Conservation (phyloP, 345 rosid species). For the Acer negundo region DNA sequence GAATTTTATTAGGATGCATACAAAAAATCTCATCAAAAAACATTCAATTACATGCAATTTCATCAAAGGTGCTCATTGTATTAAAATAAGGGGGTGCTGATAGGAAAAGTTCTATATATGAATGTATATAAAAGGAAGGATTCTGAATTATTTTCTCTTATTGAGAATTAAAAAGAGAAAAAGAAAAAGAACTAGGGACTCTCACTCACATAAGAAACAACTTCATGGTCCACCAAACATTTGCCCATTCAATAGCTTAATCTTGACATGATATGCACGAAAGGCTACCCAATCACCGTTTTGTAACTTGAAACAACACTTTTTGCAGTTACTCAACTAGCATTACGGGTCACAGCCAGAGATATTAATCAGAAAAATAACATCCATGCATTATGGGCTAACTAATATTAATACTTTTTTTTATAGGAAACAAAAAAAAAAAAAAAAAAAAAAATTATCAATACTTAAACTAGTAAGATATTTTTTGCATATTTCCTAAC, state of each 20-base stretch:
- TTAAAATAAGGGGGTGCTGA: no score
- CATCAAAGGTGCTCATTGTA: no score
- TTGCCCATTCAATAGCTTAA: background rate
- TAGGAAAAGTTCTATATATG: no score
- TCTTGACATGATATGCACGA: background rate
- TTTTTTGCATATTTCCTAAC: background rate
- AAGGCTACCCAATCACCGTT: background rate
- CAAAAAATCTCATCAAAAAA: no score
- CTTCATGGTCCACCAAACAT: background rate
- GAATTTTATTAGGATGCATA: no score
- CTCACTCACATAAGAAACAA: background rate
- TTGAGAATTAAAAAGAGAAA: no score
- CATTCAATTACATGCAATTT: no score
- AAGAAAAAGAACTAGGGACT: background rate
- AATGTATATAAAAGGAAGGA: background rate
- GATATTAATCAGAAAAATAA: conserved; percentile 2
- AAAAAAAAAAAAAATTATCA: background rate
- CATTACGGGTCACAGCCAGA: background rate
- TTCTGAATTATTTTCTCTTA: background rate
- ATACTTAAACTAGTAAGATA: background rate
- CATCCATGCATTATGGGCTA: background rate
- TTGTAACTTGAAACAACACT: conserved; percentile 1
- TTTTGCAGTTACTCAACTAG: background rate
- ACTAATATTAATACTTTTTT: background rate
- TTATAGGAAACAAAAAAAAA: no score